These are phyloP conservation scores for Cornus suecica DNA, from an alignment of 148 eudicot species.

Conservation along the genomic window DNA sequence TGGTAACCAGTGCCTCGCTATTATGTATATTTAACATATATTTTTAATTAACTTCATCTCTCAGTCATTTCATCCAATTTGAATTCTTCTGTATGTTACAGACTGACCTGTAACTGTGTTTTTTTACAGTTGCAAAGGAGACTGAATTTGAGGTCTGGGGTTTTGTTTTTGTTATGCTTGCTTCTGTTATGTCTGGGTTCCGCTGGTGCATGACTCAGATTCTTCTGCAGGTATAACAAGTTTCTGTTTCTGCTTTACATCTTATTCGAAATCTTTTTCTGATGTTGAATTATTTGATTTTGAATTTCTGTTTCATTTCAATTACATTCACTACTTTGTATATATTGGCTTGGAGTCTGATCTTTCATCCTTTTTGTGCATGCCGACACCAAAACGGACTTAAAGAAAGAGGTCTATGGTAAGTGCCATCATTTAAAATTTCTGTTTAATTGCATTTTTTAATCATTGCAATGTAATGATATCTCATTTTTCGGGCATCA, in stretches of 20 bases:
- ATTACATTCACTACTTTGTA: slow-evolving; percentile 1
- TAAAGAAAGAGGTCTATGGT: slow-evolving; percentile 94
- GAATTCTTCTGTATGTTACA: neutral
- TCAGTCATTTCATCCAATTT: slow-evolving; percentile 3
- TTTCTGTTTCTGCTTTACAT: neutral
- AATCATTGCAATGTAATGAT: neutral
- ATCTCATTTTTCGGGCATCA: too few species aligned
- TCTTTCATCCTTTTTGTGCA: slow-evolving; percentile 9
- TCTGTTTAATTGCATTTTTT: neutral
- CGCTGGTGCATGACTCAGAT: slow-evolving; percentile 99
- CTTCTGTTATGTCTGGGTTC: slow-evolving; percentile 99
- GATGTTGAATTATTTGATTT: neutral
- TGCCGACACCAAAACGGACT: slow-evolving; percentile 29
- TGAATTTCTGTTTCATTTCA: neutral
- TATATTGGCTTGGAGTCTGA: slow-evolving; percentile 11
- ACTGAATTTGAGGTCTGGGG: slow-evolving; percentile 98
- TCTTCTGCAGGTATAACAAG: slow-evolving; percentile 82
- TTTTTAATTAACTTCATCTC: neutral
- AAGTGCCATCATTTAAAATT: slow-evolving; percentile 34
- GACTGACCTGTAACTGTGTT: slow-evolving; percentile 2
- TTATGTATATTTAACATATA: too few species aligned
- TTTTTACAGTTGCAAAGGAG: slow-evolving; percentile 73
- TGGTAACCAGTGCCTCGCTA: neutral
- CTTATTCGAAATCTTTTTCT: neutral
- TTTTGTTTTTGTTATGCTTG: slow-evolving; percentile 95